Conservation (phyloP, 1,284 basidiomycete species). For the Irpex sp. region DNA sequence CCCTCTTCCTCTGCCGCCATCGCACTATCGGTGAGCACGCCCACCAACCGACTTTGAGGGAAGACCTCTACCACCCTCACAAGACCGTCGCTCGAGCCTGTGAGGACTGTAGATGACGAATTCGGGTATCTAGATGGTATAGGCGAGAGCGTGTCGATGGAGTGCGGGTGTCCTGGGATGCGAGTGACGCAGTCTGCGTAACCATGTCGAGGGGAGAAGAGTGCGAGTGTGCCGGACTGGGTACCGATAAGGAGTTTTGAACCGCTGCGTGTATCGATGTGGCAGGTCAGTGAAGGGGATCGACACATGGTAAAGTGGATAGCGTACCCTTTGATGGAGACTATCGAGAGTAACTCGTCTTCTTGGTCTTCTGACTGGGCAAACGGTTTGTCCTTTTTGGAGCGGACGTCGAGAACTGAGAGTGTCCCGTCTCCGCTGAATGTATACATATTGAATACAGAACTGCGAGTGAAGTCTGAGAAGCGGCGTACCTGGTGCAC, state of each 20-base stretch:
- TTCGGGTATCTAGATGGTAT: slow-evolving; percentile 67
- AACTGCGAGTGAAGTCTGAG: not conserved
- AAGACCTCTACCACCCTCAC: slow-evolving; percentile 87
- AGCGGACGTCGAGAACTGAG: slow-evolving; percentile 85
- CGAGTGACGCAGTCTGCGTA: slow-evolving; percentile 94
- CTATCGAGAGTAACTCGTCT: slow-evolving; percentile 87
- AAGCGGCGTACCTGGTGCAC: slow-evolving; percentile 65
- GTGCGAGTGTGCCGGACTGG: slow-evolving; percentile 85
- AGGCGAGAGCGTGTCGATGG: slow-evolving; percentile 79
- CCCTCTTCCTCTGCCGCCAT: not conserved
- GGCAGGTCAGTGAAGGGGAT: not conserved
- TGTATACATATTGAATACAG: not conserved
- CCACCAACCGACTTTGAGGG: slow-evolving; percentile 81
- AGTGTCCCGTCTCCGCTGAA: slow-evolving; percentile 89
- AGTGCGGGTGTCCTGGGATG: slow-evolving; percentile 87
- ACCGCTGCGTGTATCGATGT: slow-evolving; percentile 38
- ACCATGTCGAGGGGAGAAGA: slow-evolving; percentile 85
- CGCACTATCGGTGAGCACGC: slow-evolving; percentile 82
- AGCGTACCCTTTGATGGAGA: slow-evolving; percentile 74
- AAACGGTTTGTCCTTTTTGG: slow-evolving; percentile 70
- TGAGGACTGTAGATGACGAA: slow-evolving; percentile 74
- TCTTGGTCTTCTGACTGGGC: slow-evolving; percentile 93
- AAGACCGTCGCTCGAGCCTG: slow-evolving; percentile 92
- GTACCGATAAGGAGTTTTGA: slow-evolving; percentile 88
- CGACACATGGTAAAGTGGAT: not conserved